phyloP scores from a whole-genome alignment of 1,284 basidiomycete genomes.

The Cystobasidium slooffiae region DNA sequence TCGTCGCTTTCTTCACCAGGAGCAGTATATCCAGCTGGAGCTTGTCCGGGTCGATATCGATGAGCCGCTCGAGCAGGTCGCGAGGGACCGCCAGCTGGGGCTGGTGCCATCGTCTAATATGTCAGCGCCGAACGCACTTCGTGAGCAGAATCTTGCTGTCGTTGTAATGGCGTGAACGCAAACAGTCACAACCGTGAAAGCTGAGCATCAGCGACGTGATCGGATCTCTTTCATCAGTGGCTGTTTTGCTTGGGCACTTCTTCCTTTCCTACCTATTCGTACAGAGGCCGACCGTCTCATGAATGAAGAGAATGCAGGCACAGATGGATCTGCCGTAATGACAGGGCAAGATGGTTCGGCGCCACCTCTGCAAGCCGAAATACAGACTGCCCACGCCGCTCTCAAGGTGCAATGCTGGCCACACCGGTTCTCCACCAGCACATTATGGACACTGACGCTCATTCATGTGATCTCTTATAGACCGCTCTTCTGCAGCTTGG shows the following conservation, averaged over 20 bases:
- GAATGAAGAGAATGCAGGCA: neutral
- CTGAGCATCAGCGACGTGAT: neutral
- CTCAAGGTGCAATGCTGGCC: constrained; percentile 2
- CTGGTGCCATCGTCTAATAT: constrained; percentile 18
- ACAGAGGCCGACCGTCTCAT: neutral
- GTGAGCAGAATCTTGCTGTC: no score
- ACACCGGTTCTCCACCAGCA: neutral
- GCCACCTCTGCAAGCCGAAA: constrained; percentile 20
- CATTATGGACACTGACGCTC: neutral
- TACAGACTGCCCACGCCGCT: constrained; percentile 25
- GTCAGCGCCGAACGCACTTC: neutral
- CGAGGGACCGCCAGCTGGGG: constrained; percentile 10
- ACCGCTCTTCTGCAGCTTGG: constrained; percentile 35
- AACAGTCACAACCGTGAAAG: no score
- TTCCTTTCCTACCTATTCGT: neutral
- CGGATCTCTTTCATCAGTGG: neutral
- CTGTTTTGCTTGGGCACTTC: neutral
- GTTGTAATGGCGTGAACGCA: no score
- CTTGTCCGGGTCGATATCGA: constrained; percentile 41
- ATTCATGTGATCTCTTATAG: neutral
- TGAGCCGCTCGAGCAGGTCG: constrained; percentile 37
- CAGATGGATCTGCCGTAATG: neutral
- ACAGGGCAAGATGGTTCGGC: neutral
- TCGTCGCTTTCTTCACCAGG: constrained; percentile 29
- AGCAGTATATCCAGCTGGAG: constrained; percentile 28